Evolutionary conservation across 495 filamentous ascomycete species (phyloP).

Genomic region (Aspergillus affinis): DNA sequence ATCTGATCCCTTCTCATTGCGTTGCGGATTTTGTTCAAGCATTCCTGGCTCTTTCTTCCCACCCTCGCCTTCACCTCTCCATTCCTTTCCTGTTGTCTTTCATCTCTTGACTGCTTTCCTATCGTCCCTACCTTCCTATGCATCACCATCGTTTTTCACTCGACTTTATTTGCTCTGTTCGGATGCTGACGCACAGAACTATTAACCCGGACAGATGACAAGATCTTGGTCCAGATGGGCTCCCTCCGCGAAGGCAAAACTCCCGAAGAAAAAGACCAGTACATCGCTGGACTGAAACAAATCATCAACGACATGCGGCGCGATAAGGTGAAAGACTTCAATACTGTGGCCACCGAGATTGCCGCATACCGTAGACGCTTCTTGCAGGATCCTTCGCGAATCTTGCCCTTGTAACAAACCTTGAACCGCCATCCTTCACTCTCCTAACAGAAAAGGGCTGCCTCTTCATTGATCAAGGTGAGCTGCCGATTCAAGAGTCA

Average conservation of each 20-base stretch:
- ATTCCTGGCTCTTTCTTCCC: no score
- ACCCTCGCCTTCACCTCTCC: no score
- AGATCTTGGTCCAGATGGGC: constrained; percentile 81
- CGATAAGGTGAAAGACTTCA: constrained; percentile 76
- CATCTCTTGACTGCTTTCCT: constrained; percentile 8
- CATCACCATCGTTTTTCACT: constrained; percentile 3
- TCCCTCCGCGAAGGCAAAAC: constrained; percentile 66
- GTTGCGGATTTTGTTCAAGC: constrained; percentile 15
- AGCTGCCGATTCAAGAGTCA: constrained; percentile 24
- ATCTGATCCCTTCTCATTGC: constrained; percentile 13
- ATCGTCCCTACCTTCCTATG: constrained; percentile 2
- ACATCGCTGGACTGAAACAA: constrained; percentile 70
- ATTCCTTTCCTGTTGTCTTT: no score
- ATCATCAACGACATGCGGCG: constrained; percentile 73
- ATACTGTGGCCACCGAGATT: constrained; percentile 77
- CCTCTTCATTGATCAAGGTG: constrained; percentile 29
- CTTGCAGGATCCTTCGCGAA: constrained; percentile 53
- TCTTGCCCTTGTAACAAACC: constrained; percentile 46
- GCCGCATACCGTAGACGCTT: constrained; percentile 75
- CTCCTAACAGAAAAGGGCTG: not conserved
- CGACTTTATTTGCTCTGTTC: constrained; percentile 34
- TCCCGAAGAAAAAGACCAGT: constrained; percentile 67
- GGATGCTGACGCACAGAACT: constrained; percentile 60
- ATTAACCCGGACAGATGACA: constrained; percentile 70
- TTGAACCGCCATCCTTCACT: constrained; percentile 2